phyloP scores from a whole-genome alignment of 225 moss, liverwort and hornwort species.

The Climacium dendroides region DNA sequence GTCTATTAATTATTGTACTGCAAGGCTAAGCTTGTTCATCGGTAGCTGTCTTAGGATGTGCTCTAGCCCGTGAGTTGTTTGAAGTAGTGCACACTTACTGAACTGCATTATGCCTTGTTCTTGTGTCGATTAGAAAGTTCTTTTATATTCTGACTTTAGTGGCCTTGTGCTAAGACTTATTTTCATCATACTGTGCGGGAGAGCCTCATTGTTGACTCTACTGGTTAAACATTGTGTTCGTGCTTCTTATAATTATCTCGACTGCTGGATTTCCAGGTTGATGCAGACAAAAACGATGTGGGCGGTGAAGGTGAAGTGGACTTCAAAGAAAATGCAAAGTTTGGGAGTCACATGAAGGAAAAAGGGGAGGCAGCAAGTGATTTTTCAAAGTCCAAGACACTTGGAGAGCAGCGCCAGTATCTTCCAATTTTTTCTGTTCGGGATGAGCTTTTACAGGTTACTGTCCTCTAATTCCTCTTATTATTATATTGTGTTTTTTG shows the following conservation, averaged over 20 bases:
- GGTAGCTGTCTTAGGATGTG: background rate
- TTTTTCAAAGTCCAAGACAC: constrained; percentile 73
- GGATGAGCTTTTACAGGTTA: constrained; percentile 87
- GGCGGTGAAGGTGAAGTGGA: constrained; percentile 91
- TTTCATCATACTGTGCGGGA: background rate
- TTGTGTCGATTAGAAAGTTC: background rate
- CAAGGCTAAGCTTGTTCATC: background rate
- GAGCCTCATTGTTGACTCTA: background rate
- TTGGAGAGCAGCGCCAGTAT: constrained; percentile 87
- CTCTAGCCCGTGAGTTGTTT: background rate
- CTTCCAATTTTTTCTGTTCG: constrained; percentile 88
- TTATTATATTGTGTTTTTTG: background rate
- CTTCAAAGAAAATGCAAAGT: constrained; percentile 86
- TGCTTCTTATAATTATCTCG: background rate
- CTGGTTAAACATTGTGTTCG: background rate
- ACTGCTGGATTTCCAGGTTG: constrained; percentile 40
- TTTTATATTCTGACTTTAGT: background rate
- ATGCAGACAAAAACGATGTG: constrained; percentile 68
- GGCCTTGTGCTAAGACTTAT: background rate
- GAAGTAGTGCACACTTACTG: background rate
- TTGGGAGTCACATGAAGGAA: constrained; percentile 93
- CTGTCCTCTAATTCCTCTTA: background rate
- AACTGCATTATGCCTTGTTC: background rate
- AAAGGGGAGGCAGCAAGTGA: constrained; percentile 95
- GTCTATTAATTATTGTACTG: background rate